A percentile compares a stretch with the other conserved stretches of the same genome.
These are phyloP conservation scores for Neurospora sp. DNA, from an alignment of 495 filamentous ascomycete species.

Conservation along the genomic window DNA sequence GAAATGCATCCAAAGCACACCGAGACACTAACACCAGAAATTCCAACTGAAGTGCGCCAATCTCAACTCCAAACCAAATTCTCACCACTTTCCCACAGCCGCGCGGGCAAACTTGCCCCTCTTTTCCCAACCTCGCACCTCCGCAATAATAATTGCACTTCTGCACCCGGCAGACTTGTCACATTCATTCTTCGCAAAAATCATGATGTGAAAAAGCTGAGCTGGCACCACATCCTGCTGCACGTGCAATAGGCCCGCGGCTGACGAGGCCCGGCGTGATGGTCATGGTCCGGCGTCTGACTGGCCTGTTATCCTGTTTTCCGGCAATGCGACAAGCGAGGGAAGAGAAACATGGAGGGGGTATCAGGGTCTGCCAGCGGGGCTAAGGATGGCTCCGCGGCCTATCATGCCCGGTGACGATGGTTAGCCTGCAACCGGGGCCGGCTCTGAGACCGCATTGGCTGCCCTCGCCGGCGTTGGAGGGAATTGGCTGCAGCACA, in stretches of 20 bases:
- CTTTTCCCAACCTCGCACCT: not conserved
- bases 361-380: constrained; percentile 9
- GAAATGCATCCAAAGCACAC: not conserved
- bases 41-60: not conserved
- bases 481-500: constrained; percentile 21
- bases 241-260: constrained; percentile 19
- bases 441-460: not conserved
- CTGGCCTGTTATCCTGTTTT: constrained; percentile 17
- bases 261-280: not conserved
- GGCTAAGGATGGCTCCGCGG: constrained; percentile 12
- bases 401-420: constrained; percentile 22
- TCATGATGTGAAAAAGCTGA: constrained; percentile 10
- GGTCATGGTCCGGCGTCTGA: constrained; percentile 10
- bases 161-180: constrained; percentile 13
- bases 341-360: not conserved
- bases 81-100: not conserved
- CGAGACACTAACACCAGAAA: not conserved
- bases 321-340: not conserved
- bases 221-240: constrained; percentile 19
- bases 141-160: not conserved
- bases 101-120: not conserved
- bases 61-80: not conserved
- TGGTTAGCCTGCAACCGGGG: constrained; percentile 16
- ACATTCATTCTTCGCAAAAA: constrained; percentile 12
- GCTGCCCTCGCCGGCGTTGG: not conserved